phyloP scores from a whole-genome alignment of 2,329 filamentous ascomycete genomes.

The Beauveria medogensis region DNA sequence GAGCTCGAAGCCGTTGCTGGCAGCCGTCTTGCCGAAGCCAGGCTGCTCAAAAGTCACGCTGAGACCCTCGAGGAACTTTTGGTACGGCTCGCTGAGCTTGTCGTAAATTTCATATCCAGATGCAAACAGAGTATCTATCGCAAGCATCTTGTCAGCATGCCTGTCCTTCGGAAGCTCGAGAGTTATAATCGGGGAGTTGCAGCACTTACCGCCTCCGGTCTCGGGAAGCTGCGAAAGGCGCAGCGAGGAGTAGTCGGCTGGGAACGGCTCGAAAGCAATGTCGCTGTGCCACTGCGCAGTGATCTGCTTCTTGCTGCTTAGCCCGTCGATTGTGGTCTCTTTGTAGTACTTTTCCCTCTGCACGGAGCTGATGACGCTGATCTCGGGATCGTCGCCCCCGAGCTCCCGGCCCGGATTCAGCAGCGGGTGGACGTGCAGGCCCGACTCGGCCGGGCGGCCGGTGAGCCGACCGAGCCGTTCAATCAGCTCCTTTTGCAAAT shows the following conservation, averaged over 20 bases:
- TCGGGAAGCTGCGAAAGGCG: slow-evolving; percentile 44
- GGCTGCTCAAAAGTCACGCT: slow-evolving; percentile 48
- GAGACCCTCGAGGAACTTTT: slow-evolving; percentile 49
- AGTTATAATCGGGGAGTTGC: too few species aligned
- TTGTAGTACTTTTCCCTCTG: slow-evolving; percentile 43
- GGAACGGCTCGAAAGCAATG: slow-evolving; percentile 57
- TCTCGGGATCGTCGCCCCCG: slow-evolving; percentile 49
- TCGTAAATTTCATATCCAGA: slow-evolving; percentile 62
- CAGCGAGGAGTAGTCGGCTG: slow-evolving; percentile 54
- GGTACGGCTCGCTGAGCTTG: slow-evolving; percentile 47
- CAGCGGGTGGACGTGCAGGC: slow-evolving; percentile 53
- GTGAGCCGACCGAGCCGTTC: slow-evolving; percentile 51
- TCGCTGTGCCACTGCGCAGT: slow-evolving; percentile 52
- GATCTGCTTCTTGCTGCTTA: slow-evolving; percentile 35
- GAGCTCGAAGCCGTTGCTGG: slow-evolving; percentile 34
- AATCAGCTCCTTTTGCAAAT: slow-evolving; percentile 58
- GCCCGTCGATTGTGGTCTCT: slow-evolving; percentile 25
- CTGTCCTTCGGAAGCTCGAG: not conserved
- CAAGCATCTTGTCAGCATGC: not conserved
- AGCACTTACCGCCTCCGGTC: slow-evolving; percentile 40
- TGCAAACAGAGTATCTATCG: slow-evolving; percentile 54
- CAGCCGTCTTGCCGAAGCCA: slow-evolving; percentile 40
- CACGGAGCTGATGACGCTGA: slow-evolving; percentile 55
- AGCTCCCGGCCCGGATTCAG: slow-evolving; percentile 44
- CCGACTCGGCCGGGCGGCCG: slow-evolving; percentile 46